A percentile compares a stretch with the other conserved stretches of the same genome.
These are phyloP conservation scores for Osmanthus fragrans DNA, from an alignment of 257 asterid genomes.

Conservation along the genomic window DNA sequence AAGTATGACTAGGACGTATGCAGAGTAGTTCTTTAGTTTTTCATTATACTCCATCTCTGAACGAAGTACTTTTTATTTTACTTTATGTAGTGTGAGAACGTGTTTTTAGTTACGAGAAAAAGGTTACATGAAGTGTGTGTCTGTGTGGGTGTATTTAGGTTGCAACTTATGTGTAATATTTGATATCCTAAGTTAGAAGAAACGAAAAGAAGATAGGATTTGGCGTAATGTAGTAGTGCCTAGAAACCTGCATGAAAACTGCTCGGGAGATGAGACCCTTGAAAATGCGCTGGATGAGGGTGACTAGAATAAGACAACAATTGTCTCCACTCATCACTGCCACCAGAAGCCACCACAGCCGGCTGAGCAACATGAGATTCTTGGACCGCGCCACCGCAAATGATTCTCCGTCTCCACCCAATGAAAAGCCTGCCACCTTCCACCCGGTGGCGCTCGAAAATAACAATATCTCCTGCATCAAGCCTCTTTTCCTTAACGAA, in stretches of 20 bases:
- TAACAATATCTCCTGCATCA: constrained; percentile 78
- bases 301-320: constrained; percentile 30
- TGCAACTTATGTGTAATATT: too few relatives aligned
- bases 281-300: constrained; percentile 44
- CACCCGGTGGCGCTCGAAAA: constrained; percentile 58
- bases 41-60: too few relatives aligned
- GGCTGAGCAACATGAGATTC: background rate
- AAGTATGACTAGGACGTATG: too few relatives aligned
- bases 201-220: background rate
- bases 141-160: background rate
- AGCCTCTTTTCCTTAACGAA: constrained; percentile 84
- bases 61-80: too few relatives aligned
- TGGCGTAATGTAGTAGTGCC: background rate
- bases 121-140: background rate
- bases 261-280: constrained; percentile 33
- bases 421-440: constrained; percentile 64
- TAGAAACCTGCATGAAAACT: constrained; percentile 60
- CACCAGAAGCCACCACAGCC: constrained; percentile 12
- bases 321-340: constrained; percentile 44
- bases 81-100: too few relatives aligned
- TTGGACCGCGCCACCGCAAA: background rate
- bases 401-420: constrained; percentile 69
- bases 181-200: background rate
- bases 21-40: too few relatives aligned
- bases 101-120: too few relatives aligned